Evolutionary conservation across 768 basidiomycete species (phyloP).

Genomic region (Xerocomellus intermedius): DNA sequence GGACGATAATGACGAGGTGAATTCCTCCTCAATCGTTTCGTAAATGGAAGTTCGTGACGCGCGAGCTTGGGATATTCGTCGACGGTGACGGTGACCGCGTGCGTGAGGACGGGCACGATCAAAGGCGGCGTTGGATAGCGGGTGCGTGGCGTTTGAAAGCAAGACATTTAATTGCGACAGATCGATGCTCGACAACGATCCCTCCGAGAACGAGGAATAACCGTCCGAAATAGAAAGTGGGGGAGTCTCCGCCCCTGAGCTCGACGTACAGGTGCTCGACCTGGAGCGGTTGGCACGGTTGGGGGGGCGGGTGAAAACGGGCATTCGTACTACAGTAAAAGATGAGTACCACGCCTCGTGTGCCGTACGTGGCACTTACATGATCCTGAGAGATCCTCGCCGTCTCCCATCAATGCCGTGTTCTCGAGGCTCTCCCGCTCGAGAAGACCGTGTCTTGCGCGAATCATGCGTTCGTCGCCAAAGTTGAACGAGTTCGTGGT

Average conservation of each 20-base stretch:
- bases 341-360: not conserved
- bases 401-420: constrained; percentile 59
- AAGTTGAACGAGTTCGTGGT: constrained; percentile 57
- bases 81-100: constrained; percentile 67
- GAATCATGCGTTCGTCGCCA: constrained; percentile 67
- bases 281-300: constrained; percentile 49
- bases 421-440: constrained; percentile 70
- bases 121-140: constrained; percentile 43
- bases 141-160: constrained; percentile 55
- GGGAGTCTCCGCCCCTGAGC: constrained; percentile 68
- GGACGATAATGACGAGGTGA: constrained; percentile 33
- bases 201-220: constrained; percentile 62
- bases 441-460: constrained; percentile 57
- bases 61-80: constrained; percentile 63
- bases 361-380: constrained; percentile 41
- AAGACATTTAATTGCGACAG: constrained; percentile 56
- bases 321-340: constrained; percentile 39
- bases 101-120: constrained; percentile 42
- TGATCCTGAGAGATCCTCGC: constrained; percentile 53
- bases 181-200: constrained; percentile 79
- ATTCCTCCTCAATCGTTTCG: constrained; percentile 79
- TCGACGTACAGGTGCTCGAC: constrained; percentile 67
- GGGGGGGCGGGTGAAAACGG: constrained; percentile 69
- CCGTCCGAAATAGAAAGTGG: constrained; percentile 69
- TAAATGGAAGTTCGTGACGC: constrained; percentile 68